phyloP scores from a whole-genome alignment of 257 asterid genomes.

The Ehretia macrophylla region DNA sequence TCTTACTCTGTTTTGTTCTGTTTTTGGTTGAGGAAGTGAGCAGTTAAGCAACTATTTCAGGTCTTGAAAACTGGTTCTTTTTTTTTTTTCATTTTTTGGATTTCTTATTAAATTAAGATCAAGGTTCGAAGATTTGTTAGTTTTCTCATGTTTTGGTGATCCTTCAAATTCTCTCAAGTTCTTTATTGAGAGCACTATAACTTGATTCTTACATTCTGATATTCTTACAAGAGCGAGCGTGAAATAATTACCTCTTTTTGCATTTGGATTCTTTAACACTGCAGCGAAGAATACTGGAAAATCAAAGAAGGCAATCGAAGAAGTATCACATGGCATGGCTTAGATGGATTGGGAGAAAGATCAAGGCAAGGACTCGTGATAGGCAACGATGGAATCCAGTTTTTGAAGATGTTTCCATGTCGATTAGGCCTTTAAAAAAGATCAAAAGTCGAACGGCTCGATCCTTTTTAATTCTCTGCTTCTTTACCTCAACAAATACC shows the following conservation, averaged over 20 bases:
- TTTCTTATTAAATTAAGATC: slow-evolving; percentile 10
- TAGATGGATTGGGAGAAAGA: slow-evolving; percentile 35
- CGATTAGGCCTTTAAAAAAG: slow-evolving; percentile 58
- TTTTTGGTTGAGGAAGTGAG: background rate
- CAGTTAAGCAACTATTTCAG: background rate
- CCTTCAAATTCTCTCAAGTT: slow-evolving; percentile 17
- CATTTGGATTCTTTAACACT: slow-evolving; percentile 1
- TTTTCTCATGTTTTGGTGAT: slow-evolving; percentile 6
- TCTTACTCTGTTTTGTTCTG: slow-evolving; percentile 2
- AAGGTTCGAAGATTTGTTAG: slow-evolving; percentile 20
- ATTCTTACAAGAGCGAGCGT: slow-evolving; percentile 59
- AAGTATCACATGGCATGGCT: slow-evolving; percentile 14
- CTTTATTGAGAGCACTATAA: slow-evolving; percentile 8
- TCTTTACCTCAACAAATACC: slow-evolving; percentile 16
- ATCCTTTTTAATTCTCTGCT: slow-evolving; percentile 16
- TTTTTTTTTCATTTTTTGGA: background rate
- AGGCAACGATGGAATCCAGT: slow-evolving; percentile 54
- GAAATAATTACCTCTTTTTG: background rate
- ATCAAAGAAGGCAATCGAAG: slow-evolving; percentile 29
- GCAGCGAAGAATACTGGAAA: slow-evolving; percentile 39
- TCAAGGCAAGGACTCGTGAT: slow-evolving; percentile 20
- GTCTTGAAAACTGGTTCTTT: background rate
- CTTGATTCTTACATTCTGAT: background rate
- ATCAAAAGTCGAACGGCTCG: slow-evolving; percentile 52
- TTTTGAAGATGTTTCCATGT: slow-evolving; percentile 51